Evolutionary conservation across 805 yeast species (phyloP).

Genomic region (Saturnispora besseyi): DNA sequence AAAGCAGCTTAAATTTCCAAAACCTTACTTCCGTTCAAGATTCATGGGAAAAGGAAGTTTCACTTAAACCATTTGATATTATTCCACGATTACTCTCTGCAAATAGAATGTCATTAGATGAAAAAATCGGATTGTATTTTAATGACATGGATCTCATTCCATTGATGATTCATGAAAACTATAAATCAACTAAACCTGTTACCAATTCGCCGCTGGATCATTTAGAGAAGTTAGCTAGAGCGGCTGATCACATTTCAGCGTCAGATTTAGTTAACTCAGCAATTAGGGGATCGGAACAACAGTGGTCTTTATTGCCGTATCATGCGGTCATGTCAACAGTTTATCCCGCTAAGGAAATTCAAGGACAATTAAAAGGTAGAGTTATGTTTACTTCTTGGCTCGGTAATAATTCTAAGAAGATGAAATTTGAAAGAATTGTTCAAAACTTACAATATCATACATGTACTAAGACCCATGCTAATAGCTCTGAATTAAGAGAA

Average conservation of each 20-base stretch:
- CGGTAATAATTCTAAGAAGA: conserved; percentile 80
- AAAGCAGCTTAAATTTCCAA: conserved; percentile 50
- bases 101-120: conserved; percentile 58
- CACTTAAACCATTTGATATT: conserved; percentile 88
- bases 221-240: conserved; percentile 56
- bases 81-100: conserved; percentile 55
- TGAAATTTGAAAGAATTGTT: conserved; percentile 67
- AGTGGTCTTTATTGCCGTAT: conserved; percentile 88
- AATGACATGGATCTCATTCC: conserved; percentile 94
- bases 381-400: conserved; percentile 78
- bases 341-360: conserved; percentile 63
- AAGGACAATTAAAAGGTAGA: conserved; percentile 62
- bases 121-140: conserved; percentile 81
- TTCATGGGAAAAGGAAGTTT: conserved; percentile 84
- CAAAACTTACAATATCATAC: conserved; percentile 88
- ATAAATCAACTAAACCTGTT: conserved; percentile 56
- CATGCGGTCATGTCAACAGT: conserved; percentile 85
- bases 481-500: conserved; percentile 63
- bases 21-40: conserved; percentile 53
- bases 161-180: conserved; percentile 92
- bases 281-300: conserved; percentile 86
- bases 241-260: conserved; percentile 81
- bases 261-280: conserved; percentile 74
- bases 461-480: conserved; percentile 69
- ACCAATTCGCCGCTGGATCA: conserved; percentile 38